Evolutionary conservation across 768 basidiomycete species (phyloP).

Genomic region (Lentinula guzmanii): DNA sequence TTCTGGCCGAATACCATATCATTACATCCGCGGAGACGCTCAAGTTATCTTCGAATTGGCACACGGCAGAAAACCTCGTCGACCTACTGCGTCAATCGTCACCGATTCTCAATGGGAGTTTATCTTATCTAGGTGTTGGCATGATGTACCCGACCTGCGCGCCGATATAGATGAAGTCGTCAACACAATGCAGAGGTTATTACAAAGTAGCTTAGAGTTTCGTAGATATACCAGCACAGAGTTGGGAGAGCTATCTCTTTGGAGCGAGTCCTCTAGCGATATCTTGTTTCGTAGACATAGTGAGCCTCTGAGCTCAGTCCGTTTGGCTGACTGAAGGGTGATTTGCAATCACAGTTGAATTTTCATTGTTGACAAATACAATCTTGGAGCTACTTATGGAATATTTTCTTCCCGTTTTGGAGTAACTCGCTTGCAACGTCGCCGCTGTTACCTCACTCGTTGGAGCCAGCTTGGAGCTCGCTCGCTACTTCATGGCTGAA

Average conservation of each 20-base stretch:
- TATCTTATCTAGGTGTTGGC: conserved; percentile 34
- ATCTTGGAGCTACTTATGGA: not conserved
- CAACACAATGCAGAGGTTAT: conserved; percentile 12
- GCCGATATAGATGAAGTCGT: conserved; percentile 23
- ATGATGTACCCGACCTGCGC: conserved; percentile 21
- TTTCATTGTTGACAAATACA: no score
- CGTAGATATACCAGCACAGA: conserved; percentile 11
- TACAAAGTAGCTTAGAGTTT: conserved; percentile 16
- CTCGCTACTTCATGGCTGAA: not conserved
- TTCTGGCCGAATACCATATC: conserved; percentile 35
- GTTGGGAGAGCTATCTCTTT: not conserved
- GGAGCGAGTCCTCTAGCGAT: not conserved
- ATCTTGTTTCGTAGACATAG: not conserved
- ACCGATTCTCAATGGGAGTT: conserved; percentile 33
- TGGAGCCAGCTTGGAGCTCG: not conserved
- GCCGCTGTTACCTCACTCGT: not conserved
- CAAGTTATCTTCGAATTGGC: conserved; percentile 38
- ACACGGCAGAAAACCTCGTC: conserved; percentile 31
- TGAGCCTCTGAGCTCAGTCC: not conserved
- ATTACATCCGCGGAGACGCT: conserved; percentile 29
- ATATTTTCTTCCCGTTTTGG: not conserved
- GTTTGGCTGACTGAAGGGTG: no score
- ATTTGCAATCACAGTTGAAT: no score
- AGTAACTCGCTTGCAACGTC: not conserved
- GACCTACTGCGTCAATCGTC: conserved; percentile 30